Base-by-base conservation (phyloP, 768 basidiomycete species). In the Tricholoma hemisulphureum region DNA sequence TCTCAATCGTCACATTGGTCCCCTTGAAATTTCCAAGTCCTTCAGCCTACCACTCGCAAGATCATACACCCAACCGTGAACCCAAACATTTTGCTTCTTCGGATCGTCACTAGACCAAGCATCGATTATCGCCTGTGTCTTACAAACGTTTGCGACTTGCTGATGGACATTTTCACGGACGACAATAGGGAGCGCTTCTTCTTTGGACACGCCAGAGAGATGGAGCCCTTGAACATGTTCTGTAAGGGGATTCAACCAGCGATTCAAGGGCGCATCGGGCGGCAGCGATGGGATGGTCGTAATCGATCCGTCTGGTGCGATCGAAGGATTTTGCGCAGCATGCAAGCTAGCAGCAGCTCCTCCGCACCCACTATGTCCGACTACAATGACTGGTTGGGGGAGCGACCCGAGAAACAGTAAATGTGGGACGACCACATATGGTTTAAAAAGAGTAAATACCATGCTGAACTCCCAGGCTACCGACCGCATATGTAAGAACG, bases 361-460 rank as follows among this genome's bases (percentile, higher is more conserved):
- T 55, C 91, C 93, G 68, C 93, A 96, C 55, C 84, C 77, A 10
- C 87, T 85, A 69, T 96, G 93, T 16, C 93, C 93, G 23, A 88
- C 89, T 64, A 95, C 75, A 60, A 92, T 76, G 59, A 95, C 91
- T 93, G 65, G 63, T 61, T 58, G 66, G 56, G 31, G 39, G 41
- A 28, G 61, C 57, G 52, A 52, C 46, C 13, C 9, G 55, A 65
- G 54, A 53, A 56, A 8, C n/a, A 54, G 49, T 63, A 60, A 69
- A 70, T 76, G n/a, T 74, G 69, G 34, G 75, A 66, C 73, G 60
- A 59, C 55, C 61, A 58, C 32, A 58, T 20, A 55, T 50, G 59
- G 56, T 52, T 59, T 51, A 28, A 69, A 66, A 70, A 68, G 62
- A 70, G 58, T 64, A 83, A 78, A 69, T 69, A 92, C 92, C 83